These are phyloP conservation scores for Penicillium salamii DNA, from an alignment of 495 filamentous ascomycete species.

Conservation along the genomic window DNA sequence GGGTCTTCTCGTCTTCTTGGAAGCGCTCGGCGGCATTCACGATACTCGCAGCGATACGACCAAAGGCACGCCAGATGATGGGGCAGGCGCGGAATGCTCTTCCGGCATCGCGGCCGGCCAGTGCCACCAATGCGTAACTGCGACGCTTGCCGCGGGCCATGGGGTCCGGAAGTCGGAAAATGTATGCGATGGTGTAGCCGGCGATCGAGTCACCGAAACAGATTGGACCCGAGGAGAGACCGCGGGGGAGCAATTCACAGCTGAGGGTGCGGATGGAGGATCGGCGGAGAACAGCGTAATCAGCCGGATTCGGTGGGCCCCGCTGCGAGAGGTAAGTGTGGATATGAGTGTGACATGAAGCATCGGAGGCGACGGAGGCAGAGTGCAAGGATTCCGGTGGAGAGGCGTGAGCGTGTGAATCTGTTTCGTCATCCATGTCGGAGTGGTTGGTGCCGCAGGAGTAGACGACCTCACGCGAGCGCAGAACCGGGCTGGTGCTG, in stretches of 20 bases:
- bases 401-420: slow-evolving; percentile 37
- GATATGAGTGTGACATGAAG: slow-evolving; percentile 69
- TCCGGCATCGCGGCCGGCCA: slow-evolving; percentile 67
- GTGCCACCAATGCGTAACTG: slow-evolving; percentile 84
- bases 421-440: slow-evolving; percentile 38
- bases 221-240: slow-evolving; percentile 71
- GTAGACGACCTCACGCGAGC: slow-evolving; percentile 49
- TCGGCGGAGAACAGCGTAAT: slow-evolving; percentile 81
- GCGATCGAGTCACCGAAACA: slow-evolving; percentile 80
- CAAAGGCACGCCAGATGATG: slow-evolving; percentile 71
- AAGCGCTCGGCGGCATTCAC: slow-evolving; percentile 58
- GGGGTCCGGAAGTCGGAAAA: slow-evolving; percentile 85
- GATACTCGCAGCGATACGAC: slow-evolving; percentile 72
- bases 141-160: slow-evolving; percentile 83
- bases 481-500: slow-evolving; percentile 57
- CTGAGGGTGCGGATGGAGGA: slow-evolving; percentile 85
- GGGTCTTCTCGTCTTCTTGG: slow-evolving; percentile 45
- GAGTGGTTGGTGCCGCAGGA: slow-evolving; percentile 42
- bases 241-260: slow-evolving; percentile 77
- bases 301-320: slow-evolving; percentile 67
- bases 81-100: slow-evolving; percentile 73
- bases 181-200: slow-evolving; percentile 89
- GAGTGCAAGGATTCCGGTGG: slow-evolving; percentile 45
- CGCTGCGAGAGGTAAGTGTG: slow-evolving; percentile 84
- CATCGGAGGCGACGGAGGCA: slow-evolving; percentile 43